These are phyloP conservation scores for Citrullus mucosospermus DNA, from an alignment of 306 rosid species.

Conservation along the genomic window DNA sequence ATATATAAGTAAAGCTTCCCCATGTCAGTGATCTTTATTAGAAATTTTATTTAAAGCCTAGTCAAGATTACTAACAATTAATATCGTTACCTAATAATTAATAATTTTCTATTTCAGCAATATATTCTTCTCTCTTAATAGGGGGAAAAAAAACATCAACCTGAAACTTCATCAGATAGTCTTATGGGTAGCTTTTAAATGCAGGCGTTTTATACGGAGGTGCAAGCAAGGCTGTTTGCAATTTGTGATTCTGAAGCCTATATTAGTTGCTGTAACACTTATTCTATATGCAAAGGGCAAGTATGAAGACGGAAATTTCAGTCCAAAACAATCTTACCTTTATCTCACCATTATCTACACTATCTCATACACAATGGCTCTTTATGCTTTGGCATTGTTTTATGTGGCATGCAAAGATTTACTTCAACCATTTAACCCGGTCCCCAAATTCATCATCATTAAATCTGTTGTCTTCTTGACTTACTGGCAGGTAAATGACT, in stretches of 20 bases:
- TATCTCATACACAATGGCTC: slow-evolving; percentile 83
- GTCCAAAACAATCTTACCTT: slow-evolving; percentile 73
- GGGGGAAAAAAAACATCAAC: not conserved
- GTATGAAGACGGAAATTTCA: slow-evolving; percentile 83
- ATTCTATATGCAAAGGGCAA: slow-evolving; percentile 79
- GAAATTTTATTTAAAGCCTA: not conserved
- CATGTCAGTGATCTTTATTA: not conserved
- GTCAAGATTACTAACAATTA: not conserved
- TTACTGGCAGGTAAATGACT: slow-evolving; percentile 78
- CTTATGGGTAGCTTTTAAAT: slow-evolving; percentile 4
- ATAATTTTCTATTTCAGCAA: not conserved
- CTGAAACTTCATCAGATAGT: not conserved
- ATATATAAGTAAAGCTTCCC: not conserved
- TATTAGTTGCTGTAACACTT: slow-evolving; percentile 72
- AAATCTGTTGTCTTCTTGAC: slow-evolving; percentile 97
- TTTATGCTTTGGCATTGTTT: slow-evolving; percentile 74
- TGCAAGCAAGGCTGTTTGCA: slow-evolving; percentile 99
- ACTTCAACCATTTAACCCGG: slow-evolving; percentile 96
- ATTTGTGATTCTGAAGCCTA: slow-evolving; percentile 94
- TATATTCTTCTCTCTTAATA: not conserved
- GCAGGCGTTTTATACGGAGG: slow-evolving; percentile 94
- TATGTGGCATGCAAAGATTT: slow-evolving; percentile 94
- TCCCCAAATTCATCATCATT: slow-evolving; percentile 83
- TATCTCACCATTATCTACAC: slow-evolving; percentile 91
- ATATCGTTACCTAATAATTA: not conserved